Evolutionary conservation across 2,329 filamentous ascomycete species (phyloP).

Genomic region (Talaromyces sp.): DNA sequence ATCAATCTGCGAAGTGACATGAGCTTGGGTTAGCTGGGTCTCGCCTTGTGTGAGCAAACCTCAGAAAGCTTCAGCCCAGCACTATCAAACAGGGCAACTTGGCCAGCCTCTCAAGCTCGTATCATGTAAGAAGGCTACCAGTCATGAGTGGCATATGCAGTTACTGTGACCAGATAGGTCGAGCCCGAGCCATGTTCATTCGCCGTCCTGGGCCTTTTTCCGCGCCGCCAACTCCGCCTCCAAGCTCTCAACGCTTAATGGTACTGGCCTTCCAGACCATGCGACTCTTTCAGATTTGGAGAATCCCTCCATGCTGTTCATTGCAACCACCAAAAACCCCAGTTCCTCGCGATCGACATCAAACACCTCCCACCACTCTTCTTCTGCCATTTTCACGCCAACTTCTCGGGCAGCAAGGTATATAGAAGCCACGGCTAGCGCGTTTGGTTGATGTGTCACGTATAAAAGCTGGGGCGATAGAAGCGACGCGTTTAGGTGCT

Average conservation of each 20-base stretch:
- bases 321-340: conserved; percentile 82
- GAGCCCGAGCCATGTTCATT: conserved; percentile 22
- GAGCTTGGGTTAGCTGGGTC: background rate
- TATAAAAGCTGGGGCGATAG: conserved; percentile 85
- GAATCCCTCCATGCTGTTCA: conserved; percentile 73
- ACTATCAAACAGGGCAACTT: background rate
- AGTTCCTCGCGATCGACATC: conserved; percentile 92
- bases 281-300: conserved; percentile 55
- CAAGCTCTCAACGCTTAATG: conserved; percentile 55
- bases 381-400: conserved; percentile 71
- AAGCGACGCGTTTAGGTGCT: conserved; percentile 79
- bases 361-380: conserved; percentile 97
- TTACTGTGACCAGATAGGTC: background rate
- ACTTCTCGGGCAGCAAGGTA: conserved; percentile 81
- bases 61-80: background rate
- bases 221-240: conserved; percentile 56
- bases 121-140: background rate
- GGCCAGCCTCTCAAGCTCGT: background rate
- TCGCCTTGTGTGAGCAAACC: background rate
- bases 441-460: conserved; percentile 83
- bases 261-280: conserved; percentile 50
- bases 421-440: conserved; percentile 79
- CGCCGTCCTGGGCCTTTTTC: conserved; percentile 35
- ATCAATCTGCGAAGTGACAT: background rate
- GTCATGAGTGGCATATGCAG: background rate